Evolutionary conservation across 129 eudicot species (phyloP).

Genomic region (Cynara cardunculus): DNA sequence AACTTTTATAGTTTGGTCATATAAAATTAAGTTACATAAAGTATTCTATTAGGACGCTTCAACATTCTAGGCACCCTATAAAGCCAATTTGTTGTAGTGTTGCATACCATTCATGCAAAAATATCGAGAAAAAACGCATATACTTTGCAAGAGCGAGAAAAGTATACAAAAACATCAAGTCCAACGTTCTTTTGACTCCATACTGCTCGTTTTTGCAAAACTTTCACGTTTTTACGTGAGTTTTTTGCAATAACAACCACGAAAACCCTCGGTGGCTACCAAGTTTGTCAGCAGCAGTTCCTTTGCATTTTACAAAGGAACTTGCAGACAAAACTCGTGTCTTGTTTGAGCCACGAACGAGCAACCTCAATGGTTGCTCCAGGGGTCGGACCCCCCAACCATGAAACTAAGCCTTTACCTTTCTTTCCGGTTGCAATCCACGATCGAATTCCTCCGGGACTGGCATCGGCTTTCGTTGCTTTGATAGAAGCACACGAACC

Average conservation of each 20-base stretch:
- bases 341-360: not conserved
- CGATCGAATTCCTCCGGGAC: conserved; percentile 57
- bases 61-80: no score
- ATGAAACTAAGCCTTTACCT: conserved; percentile 37
- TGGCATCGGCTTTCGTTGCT: conserved; percentile 32
- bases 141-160: not conserved
- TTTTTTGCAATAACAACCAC: not conserved
- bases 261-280: not conserved
- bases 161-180: not conserved
- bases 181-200: not conserved
- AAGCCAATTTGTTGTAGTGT: not conserved
- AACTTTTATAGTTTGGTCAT: no score
- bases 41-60: no score
- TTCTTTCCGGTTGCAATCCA: conserved; percentile 85
- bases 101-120: not conserved
- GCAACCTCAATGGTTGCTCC: not conserved
- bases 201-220: not conserved
- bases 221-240: not conserved
- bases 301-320: not conserved
- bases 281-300: not conserved
- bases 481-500: conserved; percentile 74
- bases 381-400: not conserved
- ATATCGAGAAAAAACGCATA: not conserved
- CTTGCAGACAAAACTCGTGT: not conserved
- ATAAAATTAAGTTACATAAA: no score